Evolutionary conservation across 1,139 yeast genomes (phyloP).

Genomic region (Starmera stellimalicola): DNA sequence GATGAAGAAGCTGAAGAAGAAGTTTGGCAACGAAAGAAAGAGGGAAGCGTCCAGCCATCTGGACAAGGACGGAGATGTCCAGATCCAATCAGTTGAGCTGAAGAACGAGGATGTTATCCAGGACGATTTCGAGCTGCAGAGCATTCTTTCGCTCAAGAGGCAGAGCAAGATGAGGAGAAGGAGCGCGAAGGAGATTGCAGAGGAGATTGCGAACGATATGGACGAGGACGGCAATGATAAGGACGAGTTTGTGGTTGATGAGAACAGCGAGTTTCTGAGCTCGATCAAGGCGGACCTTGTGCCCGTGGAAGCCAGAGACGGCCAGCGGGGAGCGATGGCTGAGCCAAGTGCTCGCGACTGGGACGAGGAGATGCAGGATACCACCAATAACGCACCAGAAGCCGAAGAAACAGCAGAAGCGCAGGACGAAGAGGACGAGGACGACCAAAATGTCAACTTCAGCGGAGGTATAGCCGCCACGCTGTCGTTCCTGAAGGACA

Average conservation of each 20-base stretch:
- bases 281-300: slow-evolving; percentile 20
- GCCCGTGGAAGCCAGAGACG: neutral
- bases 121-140: slow-evolving; percentile 42
- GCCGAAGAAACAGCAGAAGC: slow-evolving; percentile 3
- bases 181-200: slow-evolving; percentile 40
- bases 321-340: neutral
- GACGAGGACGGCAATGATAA: slow-evolving; percentile 22
- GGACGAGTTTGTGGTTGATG: slow-evolving; percentile 40
- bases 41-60: slow-evolving; percentile 11
- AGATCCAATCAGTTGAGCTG: slow-evolving; percentile 21
- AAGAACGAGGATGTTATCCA: slow-evolving; percentile 27
- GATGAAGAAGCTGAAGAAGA: slow-evolving; percentile 37
- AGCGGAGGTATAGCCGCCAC: slow-evolving; percentile 50
- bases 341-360: neutral
- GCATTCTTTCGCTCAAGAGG: slow-evolving; percentile 32
- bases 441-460: slow-evolving; percentile 23
- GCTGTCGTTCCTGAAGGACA: slow-evolving; percentile 40
- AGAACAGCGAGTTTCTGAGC: slow-evolving; percentile 48
- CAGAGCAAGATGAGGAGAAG: slow-evolving; percentile 21
- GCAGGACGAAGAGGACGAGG: slow-evolving; percentile 9
- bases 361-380: slow-evolving; percentile 2
- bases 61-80: slow-evolving; percentile 18
- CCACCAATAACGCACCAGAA: neutral
- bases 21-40: slow-evolving; percentile 10
- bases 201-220: slow-evolving; percentile 31